These are phyloP conservation scores for Tricholoma terreum DNA, from an alignment of 768 basidiomycete species.

Conservation along the genomic window DNA sequence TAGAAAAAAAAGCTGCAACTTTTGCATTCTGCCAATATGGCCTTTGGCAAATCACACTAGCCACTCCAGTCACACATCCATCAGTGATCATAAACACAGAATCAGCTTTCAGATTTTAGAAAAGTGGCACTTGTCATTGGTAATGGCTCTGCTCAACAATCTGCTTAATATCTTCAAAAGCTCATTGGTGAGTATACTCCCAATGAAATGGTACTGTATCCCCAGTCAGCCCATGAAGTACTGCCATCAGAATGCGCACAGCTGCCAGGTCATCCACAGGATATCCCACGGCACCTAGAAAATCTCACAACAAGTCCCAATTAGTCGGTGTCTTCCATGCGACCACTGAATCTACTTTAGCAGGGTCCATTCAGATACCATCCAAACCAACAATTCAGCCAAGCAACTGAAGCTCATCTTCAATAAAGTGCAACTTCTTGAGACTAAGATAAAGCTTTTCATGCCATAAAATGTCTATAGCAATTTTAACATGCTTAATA, in stretches of 20 bases:
- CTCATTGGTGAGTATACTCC: too few relatives aligned
- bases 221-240: constrained; percentile 20
- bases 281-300: too few relatives aligned
- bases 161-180: constrained; percentile 34
- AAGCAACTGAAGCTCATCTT: constrained; percentile 29
- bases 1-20: constrained; percentile 33
- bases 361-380: constrained; percentile 37
- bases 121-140: constrained; percentile 15
- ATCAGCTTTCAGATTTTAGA: constrained; percentile 13
- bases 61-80: constrained; percentile 26
- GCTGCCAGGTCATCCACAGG: constrained; percentile 22
- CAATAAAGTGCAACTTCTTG: too few relatives aligned
- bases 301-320: constrained; percentile 26
- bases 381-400: constrained; percentile 31
- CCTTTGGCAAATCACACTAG: constrained; percentile 28
- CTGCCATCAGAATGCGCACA: constrained; percentile 28
- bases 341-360: constrained; percentile 34
- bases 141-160: constrained; percentile 14
- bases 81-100: constrained; percentile 31
- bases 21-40: constrained; percentile 26
- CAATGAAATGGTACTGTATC: constrained; percentile 19
- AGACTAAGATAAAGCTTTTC: constrained; percentile 28
- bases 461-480: constrained; percentile 23
- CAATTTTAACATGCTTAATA: constrained; percentile 20
- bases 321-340: constrained; percentile 27